phyloP scores from a whole-genome alignment of 345 rosid species.

The Salix suchowensis region DNA sequence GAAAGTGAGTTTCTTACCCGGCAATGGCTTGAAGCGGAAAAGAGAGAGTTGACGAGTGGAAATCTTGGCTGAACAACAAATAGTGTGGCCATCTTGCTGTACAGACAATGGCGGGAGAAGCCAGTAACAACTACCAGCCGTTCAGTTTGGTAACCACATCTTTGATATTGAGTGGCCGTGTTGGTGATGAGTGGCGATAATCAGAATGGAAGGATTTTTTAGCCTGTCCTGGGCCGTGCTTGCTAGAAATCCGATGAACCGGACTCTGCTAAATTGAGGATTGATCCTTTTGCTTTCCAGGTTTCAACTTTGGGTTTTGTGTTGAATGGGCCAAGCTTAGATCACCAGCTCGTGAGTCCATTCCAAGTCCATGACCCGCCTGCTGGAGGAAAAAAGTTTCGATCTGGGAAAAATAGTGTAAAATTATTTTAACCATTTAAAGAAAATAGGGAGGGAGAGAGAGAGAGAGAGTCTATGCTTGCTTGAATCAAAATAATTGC shows the following conservation, averaged over 20 bases:
- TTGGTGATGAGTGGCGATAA: not conserved
- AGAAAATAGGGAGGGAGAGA: not conserved
- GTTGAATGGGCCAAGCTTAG: not conserved
- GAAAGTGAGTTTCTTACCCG: not conserved
- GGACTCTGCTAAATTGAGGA: not conserved
- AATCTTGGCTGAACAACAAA: not conserved
- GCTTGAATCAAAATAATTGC: not conserved
- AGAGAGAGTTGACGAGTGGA: not conserved
- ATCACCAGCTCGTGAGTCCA: not conserved
- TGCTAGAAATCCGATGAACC: not conserved
- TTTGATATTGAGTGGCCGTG: not conserved
- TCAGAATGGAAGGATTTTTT: not conserved
- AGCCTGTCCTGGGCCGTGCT: not conserved
- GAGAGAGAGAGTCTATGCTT: not conserved
- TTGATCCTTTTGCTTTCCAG: not conserved
- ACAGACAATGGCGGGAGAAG: constrained; percentile 10
- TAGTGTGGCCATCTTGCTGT: not conserved
- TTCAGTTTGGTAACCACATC: not conserved
- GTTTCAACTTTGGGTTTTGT: not conserved
- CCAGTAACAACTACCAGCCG: not conserved
- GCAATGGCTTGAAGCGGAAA: not conserved
- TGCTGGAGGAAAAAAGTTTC: not conserved
- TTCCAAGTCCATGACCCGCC: not conserved
- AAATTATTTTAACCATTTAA: no score
- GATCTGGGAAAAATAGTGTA: no score